Conservation (phyloP, 345 rosid genomes). For the Ceriops decandra region DNA sequence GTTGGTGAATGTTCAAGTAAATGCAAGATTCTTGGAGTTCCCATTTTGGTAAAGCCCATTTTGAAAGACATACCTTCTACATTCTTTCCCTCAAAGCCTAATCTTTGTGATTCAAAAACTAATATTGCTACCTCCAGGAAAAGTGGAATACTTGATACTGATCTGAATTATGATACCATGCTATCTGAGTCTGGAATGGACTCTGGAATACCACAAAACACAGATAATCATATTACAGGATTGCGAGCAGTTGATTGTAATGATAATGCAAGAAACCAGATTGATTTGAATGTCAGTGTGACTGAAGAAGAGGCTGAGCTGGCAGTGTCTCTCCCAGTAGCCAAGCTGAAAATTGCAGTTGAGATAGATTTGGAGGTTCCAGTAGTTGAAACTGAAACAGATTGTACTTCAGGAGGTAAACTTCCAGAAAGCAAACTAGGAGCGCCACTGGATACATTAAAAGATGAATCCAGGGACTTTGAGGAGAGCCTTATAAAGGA, state of each 20-base stretch:
- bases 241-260: slow-evolving; percentile 14
- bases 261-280: slow-evolving; percentile 27
- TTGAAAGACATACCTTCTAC: slow-evolving; percentile 29
- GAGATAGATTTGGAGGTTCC: slow-evolving; percentile 68
- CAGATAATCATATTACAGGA: slow-evolving; percentile 2
- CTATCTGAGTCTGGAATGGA: slow-evolving; percentile 12
- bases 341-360: slow-evolving; percentile 26
- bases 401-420: slow-evolving; percentile 18
- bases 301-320: slow-evolving; percentile 35
- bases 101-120: slow-evolving; percentile 12
- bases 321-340: slow-evolving; percentile 26
- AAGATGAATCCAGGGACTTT: slow-evolving; percentile 18
- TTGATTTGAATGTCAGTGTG: slow-evolving; percentile 62
- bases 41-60: slow-evolving; percentile 28
- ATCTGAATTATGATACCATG: slow-evolving; percentile 13
- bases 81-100: slow-evolving; percentile 8
- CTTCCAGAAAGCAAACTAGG: slow-evolving; percentile 23
- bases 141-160: slow-evolving; percentile 15
- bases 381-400: slow-evolving; percentile 25
- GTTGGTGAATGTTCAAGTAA: slow-evolving; percentile 30
- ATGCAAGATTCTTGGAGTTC: slow-evolving; percentile 34
- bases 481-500: slow-evolving; percentile 22
- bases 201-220: slow-evolving; percentile 9
- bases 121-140: slow-evolving; percentile 13
- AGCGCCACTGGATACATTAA: slow-evolving; percentile 18